phyloP scores from a whole-genome alignment of 371 early-diverging fungal species.

The Mucor saturninus region DNA sequence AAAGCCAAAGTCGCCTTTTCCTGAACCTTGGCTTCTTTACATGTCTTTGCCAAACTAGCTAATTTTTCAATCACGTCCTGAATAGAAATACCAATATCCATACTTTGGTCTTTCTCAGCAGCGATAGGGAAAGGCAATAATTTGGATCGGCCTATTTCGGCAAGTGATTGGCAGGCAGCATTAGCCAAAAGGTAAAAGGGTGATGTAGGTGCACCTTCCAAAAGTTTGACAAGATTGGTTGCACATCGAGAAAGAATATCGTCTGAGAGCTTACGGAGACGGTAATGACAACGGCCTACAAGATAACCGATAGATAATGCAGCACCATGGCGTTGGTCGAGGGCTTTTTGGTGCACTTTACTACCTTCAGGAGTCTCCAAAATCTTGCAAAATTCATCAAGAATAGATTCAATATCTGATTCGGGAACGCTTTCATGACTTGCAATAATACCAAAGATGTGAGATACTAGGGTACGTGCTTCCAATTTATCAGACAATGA shows the following conservation, averaged over 20 bases:
- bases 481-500: slow-evolving; percentile 66
- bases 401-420: slow-evolving; percentile 42
- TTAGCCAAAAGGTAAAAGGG: slow-evolving; percentile 48
- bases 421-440: slow-evolving; percentile 54
- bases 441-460: slow-evolving; percentile 76
- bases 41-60: slow-evolving; percentile 48
- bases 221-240: slow-evolving; percentile 40
- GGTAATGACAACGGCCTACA: slow-evolving; percentile 66
- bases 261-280: slow-evolving; percentile 51
- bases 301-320: slow-evolving; percentile 73
- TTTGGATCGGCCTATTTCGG: slow-evolving; percentile 71
- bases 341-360: slow-evolving; percentile 27
- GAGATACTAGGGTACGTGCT: slow-evolving; percentile 68
- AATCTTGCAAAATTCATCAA: slow-evolving; percentile 47
- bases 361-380: slow-evolving; percentile 34
- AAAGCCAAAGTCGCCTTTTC: slow-evolving; percentile 75
- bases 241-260: slow-evolving; percentile 45
- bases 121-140: slow-evolving; percentile 34
- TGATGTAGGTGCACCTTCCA: slow-evolving; percentile 49
- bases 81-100: slow-evolving; percentile 33
- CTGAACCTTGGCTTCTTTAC: slow-evolving; percentile 76
- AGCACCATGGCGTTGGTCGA: slow-evolving; percentile 71
- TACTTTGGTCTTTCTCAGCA: slow-evolving; percentile 21
- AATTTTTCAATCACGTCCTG: slow-evolving; percentile 53
- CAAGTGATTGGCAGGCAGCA: slow-evolving; percentile 67